Conservation (phyloP, 2,329 filamentous ascomycete species). For the Hypoxylon rubiginosum region DNA sequence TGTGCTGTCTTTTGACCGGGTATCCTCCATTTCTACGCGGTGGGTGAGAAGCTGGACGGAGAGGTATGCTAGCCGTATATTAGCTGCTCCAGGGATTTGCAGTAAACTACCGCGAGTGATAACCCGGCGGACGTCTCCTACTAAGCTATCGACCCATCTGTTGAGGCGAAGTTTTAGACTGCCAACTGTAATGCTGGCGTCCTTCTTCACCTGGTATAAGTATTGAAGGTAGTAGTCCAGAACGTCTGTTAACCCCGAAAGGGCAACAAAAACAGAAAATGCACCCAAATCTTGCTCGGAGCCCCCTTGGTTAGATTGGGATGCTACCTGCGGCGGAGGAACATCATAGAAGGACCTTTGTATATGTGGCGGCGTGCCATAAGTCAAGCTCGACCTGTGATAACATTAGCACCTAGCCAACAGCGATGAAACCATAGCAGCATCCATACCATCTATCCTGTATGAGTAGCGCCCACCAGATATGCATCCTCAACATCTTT, state of each 20-base stretch:
- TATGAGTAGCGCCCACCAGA: slow-evolving; percentile 69
- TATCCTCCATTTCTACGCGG: slow-evolving; percentile 61
- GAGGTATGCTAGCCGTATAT: slow-evolving; percentile 65
- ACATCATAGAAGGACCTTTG: slow-evolving; percentile 63
- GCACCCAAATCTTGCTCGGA: slow-evolving; percentile 44
- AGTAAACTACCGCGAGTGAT: slow-evolving; percentile 60
- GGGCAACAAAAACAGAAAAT: slow-evolving; percentile 59
- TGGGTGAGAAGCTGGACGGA: slow-evolving; percentile 62
- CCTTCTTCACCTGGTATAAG: slow-evolving; percentile 54
- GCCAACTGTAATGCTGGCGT: slow-evolving; percentile 15
- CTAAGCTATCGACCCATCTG: slow-evolving; percentile 61
- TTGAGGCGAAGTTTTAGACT: slow-evolving; percentile 42
- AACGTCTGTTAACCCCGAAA: slow-evolving; percentile 61
- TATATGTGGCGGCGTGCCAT: slow-evolving; percentile 66
- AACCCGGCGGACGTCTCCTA: slow-evolving; percentile 55
- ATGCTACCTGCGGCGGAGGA: slow-evolving; percentile 56
- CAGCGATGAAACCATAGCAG: neutral
- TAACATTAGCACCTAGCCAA: neutral
- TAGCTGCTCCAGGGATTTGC: slow-evolving; percentile 60
- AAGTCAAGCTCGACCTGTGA: slow-evolving; percentile 63
- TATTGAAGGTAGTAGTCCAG: slow-evolving; percentile 54
- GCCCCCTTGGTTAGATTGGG: slow-evolving; percentile 47
- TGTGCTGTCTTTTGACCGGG: slow-evolving; percentile 40
- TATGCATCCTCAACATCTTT: slow-evolving; percentile 64
- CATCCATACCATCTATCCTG: slow-evolving; percentile 66